Evolutionary conservation across 2,329 filamentous ascomycete species (phyloP), one percentile per base, ranked within the genome.

Genomic region (Tolypocladium amazonense): DNA sequence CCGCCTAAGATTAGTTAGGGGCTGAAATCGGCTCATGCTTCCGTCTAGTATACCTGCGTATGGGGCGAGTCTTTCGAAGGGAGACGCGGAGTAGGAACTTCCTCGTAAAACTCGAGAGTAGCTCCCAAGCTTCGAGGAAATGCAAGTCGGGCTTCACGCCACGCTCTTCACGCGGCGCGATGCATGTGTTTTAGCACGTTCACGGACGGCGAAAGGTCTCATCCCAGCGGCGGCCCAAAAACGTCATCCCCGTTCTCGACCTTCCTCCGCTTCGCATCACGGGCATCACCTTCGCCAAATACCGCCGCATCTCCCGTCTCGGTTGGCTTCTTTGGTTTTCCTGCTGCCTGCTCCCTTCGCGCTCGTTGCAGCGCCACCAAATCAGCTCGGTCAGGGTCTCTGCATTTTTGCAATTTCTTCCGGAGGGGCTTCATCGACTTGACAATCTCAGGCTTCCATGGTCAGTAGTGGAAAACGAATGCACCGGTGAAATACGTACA

Each of bases 351-450:
- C 66, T 86, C 82, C 56, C 84, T 84, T 66, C 87, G 81, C 25
- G 84, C 83, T 63, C 81, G 81, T 66, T 89, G 86, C 57, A 89
- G 74, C 56, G 85, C 85, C 23, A 91, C 85, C 4, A 92, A 73
- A 70, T 92, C 88, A 52, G 82, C 84, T 59, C 89, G 84, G 65
- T 90, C 87, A 0, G 89, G 88, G 67, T 93, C 89, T 60, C 86
- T 79, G 65, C 89, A 92, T 65, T 81, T 83, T 62, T 83, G 84
- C n/a, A 92, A 77, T 70, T 90, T 92, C 72, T 81, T 85, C 20
- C 85, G 80, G 15, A 90, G 73, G 0, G 81, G 80, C 50, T 82
- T 83, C 65, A 85, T 79, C 4, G 69, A 68, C 53, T 74, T 75
- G 58, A 72, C 64, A 12, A 69, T 75, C 59, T 79, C 81, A 62